Conservation (phyloP, 1,139 yeast genomes). For the Saccharomyces pastorianus region DNA sequence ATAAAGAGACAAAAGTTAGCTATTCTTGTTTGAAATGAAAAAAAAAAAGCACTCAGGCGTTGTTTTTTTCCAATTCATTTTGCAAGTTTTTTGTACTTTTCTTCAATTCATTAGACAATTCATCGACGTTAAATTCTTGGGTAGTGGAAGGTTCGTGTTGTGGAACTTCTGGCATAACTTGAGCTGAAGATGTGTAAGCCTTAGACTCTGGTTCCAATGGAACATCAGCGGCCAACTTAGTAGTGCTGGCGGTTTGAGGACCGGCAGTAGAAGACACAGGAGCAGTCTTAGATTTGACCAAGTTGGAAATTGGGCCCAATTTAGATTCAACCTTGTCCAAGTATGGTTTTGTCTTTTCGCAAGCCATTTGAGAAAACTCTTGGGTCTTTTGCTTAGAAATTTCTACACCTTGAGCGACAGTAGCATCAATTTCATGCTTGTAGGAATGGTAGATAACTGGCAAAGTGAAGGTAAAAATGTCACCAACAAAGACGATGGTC, state of each 20-base stretch:
- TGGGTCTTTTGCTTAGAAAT: slow-evolving; percentile 49
- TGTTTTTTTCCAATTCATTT: slow-evolving; percentile 28
- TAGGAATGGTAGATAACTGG: slow-evolving; percentile 70
- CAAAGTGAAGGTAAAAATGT: slow-evolving; percentile 59
- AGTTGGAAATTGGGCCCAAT: slow-evolving; percentile 55
- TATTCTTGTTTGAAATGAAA: not conserved
- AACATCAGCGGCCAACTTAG: slow-evolving; percentile 25
- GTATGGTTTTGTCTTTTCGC: slow-evolving; percentile 44
- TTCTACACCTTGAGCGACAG: slow-evolving; percentile 49
- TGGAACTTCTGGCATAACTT: slow-evolving; percentile 12
- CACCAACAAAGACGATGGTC: slow-evolving; percentile 50
- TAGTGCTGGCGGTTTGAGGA: slow-evolving; percentile 32
- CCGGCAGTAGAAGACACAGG: slow-evolving; percentile 45
- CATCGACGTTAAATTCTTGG: slow-evolving; percentile 19
- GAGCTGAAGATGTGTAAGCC: slow-evolving; percentile 2
- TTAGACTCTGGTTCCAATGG: slow-evolving; percentile 19
- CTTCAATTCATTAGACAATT: slow-evolving; percentile 16
- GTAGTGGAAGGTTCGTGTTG: slow-evolving; percentile 18
- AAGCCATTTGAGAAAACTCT: slow-evolving; percentile 45
- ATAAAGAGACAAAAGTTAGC: not conserved
- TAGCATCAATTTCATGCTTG: slow-evolving; percentile 75
- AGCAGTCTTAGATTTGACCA: slow-evolving; percentile 51
- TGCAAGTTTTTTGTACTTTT: slow-evolving; percentile 26
- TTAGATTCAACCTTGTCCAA: slow-evolving; percentile 41
- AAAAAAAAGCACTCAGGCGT: slow-evolving; percentile 3